Evolutionary conservation across 441 rosid species (phyloP).

Genomic region (Populus hybrid): DNA sequence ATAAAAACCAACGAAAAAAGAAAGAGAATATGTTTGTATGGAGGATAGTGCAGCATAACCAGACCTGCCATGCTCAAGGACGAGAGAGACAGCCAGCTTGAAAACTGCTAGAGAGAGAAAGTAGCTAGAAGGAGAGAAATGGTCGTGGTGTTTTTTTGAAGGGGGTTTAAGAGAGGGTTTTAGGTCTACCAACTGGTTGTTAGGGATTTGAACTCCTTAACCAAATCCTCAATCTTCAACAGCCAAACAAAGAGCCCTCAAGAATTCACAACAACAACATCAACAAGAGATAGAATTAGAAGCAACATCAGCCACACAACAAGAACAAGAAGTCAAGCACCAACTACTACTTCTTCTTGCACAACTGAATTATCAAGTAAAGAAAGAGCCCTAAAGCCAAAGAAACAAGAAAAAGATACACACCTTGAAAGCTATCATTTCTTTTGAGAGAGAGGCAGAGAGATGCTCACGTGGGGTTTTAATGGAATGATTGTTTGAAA

Average conservation of each 20-base stretch:
- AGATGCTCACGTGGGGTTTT: constrained; percentile 70
- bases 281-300: constrained; percentile 20
- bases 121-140: constrained; percentile 22
- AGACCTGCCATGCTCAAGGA: constrained; percentile 44
- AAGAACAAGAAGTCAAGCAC: constrained; percentile 34
- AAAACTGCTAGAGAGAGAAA: constrained; percentile 19
- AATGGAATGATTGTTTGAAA: constrained; percentile 47
- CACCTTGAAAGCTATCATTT: constrained; percentile 30
- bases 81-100: constrained; percentile 41
- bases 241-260: constrained; percentile 19
- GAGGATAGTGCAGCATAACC: constrained; percentile 57
- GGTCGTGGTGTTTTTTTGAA: constrained; percentile 14
- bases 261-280: constrained; percentile 24
- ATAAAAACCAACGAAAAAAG: constrained; percentile 6
- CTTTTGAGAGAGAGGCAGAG: constrained; percentile 9
- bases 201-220: constrained; percentile 70
- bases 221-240: constrained; percentile 51
- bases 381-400: constrained; percentile 12
- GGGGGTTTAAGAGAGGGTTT: constrained; percentile 63
- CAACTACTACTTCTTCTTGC: constrained; percentile 30
- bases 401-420: constrained; percentile 4
- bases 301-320: neutral
- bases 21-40: constrained; percentile 38
- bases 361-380: constrained; percentile 38
- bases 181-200: constrained; percentile 99